Evolutionary conservation across 2,329 filamentous ascomycete species (phyloP).

Genomic region (Cladosporium sp.): DNA sequence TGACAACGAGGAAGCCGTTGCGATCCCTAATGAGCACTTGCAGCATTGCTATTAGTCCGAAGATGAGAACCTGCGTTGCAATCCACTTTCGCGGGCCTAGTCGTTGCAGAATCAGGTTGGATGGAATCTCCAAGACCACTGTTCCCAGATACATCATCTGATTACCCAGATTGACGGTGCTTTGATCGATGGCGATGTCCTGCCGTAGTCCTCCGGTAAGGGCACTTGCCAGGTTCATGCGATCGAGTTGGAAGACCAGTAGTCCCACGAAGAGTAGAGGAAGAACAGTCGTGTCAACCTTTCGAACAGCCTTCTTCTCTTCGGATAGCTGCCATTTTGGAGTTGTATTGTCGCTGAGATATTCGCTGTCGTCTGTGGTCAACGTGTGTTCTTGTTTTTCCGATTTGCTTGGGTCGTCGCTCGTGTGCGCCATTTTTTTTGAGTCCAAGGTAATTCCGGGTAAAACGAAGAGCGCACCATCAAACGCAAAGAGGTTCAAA

Average conservation of each 20-base stretch:
- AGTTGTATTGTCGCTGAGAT: background rate
- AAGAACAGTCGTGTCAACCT: constrained; percentile 50
- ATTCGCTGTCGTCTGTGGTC: background rate
- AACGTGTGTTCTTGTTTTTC: background rate
- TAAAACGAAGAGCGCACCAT: background rate
- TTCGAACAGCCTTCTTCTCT: constrained; percentile 29
- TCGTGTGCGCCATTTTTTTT: background rate
- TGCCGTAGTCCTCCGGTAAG: constrained; percentile 51
- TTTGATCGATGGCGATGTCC: constrained; percentile 46
- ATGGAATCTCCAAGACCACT: constrained; percentile 54
- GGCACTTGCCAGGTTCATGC: constrained; percentile 55
- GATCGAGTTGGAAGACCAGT: constrained; percentile 54
- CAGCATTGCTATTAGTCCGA: constrained; percentile 48
- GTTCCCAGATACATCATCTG: constrained; percentile 56
- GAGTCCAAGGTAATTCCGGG: background rate
- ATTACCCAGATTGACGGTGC: constrained; percentile 55
- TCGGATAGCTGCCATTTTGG: background rate
- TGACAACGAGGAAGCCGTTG: constrained; percentile 27
- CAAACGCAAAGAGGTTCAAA: background rate
- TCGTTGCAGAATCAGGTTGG: constrained; percentile 48
- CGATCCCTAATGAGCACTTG: constrained; percentile 27
- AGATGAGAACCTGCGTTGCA: constrained; percentile 50
- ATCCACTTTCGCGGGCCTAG: constrained; percentile 46
- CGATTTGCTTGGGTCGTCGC: background rate
- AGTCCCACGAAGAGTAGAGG: constrained; percentile 52